Percentiles rank a stretch among this genome's conserved stretches.
Evolutionary conservation across 495 filamentous ascomycete species (phyloP).

Genomic region (Penicillium subrubescens): DNA sequence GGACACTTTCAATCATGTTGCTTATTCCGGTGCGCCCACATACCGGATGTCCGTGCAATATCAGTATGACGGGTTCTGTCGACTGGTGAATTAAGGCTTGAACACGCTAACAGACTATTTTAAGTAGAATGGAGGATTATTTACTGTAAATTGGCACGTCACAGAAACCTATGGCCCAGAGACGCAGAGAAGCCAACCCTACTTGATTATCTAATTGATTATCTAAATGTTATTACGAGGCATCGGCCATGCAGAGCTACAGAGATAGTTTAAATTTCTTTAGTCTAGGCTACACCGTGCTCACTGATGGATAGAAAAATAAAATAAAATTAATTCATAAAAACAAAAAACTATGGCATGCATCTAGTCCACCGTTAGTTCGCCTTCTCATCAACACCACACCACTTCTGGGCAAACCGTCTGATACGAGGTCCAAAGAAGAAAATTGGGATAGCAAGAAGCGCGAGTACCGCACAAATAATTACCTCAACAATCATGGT

Average conservation of each 20-base stretch:
- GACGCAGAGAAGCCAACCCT: no score
- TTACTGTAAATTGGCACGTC: neutral
- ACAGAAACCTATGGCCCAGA: no score
- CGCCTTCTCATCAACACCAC: conserved; percentile 1
- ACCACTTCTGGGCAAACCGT: conserved; percentile 5
- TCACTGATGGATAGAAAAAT: neutral
- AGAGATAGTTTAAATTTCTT: neutral
- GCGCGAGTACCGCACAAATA: conserved; percentile 13
- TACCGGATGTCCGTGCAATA: neutral
- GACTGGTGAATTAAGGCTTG: neutral
- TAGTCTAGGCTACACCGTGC: neutral
- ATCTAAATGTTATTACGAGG: no score
- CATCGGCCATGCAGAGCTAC: no score
- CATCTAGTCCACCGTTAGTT: neutral
- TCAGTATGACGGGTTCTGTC: neutral
- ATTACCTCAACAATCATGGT: conserved; percentile 19
- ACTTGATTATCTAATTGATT: no score
- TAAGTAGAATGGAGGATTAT: neutral
- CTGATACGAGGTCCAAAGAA: conserved; percentile 14
- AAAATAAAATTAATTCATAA: conserved; percentile 5
- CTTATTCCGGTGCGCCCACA: neutral
- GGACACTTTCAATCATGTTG: neutral
- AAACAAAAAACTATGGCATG: conserved; percentile 5
- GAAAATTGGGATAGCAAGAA: conserved; percentile 15
- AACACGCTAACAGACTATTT: neutral